Conservation (phyloP, 768 basidiomycete species). For the Auriscalpium orientale region DNA sequence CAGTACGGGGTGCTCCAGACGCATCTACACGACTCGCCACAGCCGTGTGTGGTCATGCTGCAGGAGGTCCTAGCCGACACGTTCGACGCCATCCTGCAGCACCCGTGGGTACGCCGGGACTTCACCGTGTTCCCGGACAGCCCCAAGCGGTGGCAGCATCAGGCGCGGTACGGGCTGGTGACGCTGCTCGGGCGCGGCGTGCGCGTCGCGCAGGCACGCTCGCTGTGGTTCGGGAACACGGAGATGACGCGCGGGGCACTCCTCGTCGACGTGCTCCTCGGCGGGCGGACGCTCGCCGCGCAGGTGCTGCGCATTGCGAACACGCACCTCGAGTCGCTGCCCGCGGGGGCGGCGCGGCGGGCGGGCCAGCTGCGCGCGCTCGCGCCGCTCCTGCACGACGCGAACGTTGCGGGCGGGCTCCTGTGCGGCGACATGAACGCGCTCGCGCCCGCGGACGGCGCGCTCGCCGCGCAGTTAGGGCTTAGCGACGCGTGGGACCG, state of each 20-base stretch:
- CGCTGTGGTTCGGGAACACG: conserved; percentile 47
- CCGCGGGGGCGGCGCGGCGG: conserved; percentile 28
- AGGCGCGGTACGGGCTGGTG: conserved; percentile 53
- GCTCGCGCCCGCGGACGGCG: conserved; percentile 39
- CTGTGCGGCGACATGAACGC: conserved; percentile 72
- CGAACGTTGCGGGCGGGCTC: conserved; percentile 45
- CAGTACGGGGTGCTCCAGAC: conserved; percentile 44
- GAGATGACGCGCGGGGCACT: conserved; percentile 47
- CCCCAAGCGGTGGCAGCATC: conserved; percentile 45
- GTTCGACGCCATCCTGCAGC: conserved; percentile 40
- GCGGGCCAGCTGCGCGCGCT: conserved; percentile 48
- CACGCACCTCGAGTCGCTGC: conserved; percentile 67
- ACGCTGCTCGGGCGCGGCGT: conserved; percentile 58
- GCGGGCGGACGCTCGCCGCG: conserved; percentile 20
- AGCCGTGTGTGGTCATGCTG: conserved; percentile 56
- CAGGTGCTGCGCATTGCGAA: conserved; percentile 54
- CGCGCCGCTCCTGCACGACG: conserved; percentile 40
- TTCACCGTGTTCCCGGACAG: conserved; percentile 54
- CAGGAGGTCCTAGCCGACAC: conserved; percentile 53
- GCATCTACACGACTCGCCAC: conserved; percentile 34
- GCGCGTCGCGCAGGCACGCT: conserved; percentile 39
- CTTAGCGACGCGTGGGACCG: conserved; percentile 53
- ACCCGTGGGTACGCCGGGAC: conserved; percentile 55
- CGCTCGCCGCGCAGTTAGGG: conserved; percentile 36
- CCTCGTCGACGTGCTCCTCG: conserved; percentile 39